phyloP scores from a whole-genome alignment of 2,329 filamentous ascomycete genomes.

The Dothistroma pini region DNA sequence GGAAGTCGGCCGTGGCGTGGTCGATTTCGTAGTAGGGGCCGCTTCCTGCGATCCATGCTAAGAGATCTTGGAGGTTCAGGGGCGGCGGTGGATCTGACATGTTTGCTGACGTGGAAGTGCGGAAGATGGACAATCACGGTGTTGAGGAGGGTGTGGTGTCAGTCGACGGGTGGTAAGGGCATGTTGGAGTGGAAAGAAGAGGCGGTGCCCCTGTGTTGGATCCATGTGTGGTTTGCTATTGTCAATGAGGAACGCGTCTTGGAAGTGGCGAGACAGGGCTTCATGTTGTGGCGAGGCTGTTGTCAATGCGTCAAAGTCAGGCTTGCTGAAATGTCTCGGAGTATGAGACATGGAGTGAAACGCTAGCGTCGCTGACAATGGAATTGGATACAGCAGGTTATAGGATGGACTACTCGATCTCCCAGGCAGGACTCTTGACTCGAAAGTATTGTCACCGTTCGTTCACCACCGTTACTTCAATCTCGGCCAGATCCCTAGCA shows the following conservation, averaged over 20 bases:
- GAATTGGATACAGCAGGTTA: not conserved
- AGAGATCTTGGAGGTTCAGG: not conserved
- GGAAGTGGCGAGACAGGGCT: not conserved
- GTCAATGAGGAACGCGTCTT: not conserved
- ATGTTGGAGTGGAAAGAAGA: not conserved
- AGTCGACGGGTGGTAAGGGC: slow-evolving; percentile 2
- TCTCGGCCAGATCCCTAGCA: not conserved
- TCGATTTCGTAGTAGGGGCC: slow-evolving; percentile 4
- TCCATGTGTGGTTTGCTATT: not conserved
- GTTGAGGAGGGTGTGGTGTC: not conserved
- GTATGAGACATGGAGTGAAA: not conserved
- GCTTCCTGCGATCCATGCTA: slow-evolving; percentile 4
- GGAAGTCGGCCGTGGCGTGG: slow-evolving; percentile 1
- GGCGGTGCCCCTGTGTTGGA: not conserved
- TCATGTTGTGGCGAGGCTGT: not conserved
- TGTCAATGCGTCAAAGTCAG: not conserved
- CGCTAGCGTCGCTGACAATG: not conserved
- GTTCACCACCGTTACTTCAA: not conserved
- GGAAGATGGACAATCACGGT: not conserved
- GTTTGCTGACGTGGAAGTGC: not conserved
- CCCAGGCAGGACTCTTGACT: too few relatives aligned
- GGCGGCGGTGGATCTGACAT: not conserved
- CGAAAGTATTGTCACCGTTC: too few relatives aligned
- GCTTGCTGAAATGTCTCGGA: not conserved
- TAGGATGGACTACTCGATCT: too few relatives aligned